Percentiles rank a stretch among this genome's conserved stretches.
Evolutionary conservation across 2,329 filamentous ascomycete genomes (phyloP).

Genomic region (Cladorrhinum sp.): DNA sequence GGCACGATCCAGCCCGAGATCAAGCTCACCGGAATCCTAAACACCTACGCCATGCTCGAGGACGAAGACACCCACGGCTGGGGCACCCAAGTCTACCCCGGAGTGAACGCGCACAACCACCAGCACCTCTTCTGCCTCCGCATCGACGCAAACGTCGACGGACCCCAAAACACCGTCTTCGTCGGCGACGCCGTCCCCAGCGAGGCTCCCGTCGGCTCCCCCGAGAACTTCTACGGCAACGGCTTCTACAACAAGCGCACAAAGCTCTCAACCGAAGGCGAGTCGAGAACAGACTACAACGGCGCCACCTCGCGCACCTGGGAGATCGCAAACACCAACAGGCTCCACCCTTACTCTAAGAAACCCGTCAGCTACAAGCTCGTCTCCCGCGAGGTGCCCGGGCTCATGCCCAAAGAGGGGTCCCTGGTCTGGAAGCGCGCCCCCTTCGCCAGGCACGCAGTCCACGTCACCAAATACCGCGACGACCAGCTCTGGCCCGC

Average conservation of each 20-base stretch:
- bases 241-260: slow-evolving; percentile 85
- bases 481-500: slow-evolving; percentile 83
- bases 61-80: slow-evolving; percentile 81
- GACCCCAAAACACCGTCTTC: slow-evolving; percentile 79
- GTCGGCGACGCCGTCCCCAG: slow-evolving; percentile 72
- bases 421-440: slow-evolving; percentile 86
- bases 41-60: slow-evolving; percentile 79
- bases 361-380: slow-evolving; percentile 87
- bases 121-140: slow-evolving; percentile 93
- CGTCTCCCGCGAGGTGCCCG: slow-evolving; percentile 78
- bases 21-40: slow-evolving; percentile 86
- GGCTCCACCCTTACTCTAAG: slow-evolving; percentile 79
- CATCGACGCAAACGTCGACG: slow-evolving; percentile 83
- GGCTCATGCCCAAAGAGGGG: slow-evolving; percentile 74
- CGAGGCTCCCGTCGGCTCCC: slow-evolving; percentile 71
- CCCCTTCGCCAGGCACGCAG: slow-evolving; percentile 79
- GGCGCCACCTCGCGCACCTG: slow-evolving; percentile 76
- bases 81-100: slow-evolving; percentile 76
- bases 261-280: slow-evolving; percentile 66
- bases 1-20: slow-evolving; percentile 90
- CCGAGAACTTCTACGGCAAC: slow-evolving; percentile 85
- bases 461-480: slow-evolving; percentile 82
- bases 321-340: slow-evolving; percentile 85
- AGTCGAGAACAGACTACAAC: slow-evolving; percentile 76
- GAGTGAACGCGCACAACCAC: slow-evolving; percentile 93